Evolutionary conservation across 768 basidiomycete genomes (phyloP).

Genomic region (Suillus ampliporus): DNA sequence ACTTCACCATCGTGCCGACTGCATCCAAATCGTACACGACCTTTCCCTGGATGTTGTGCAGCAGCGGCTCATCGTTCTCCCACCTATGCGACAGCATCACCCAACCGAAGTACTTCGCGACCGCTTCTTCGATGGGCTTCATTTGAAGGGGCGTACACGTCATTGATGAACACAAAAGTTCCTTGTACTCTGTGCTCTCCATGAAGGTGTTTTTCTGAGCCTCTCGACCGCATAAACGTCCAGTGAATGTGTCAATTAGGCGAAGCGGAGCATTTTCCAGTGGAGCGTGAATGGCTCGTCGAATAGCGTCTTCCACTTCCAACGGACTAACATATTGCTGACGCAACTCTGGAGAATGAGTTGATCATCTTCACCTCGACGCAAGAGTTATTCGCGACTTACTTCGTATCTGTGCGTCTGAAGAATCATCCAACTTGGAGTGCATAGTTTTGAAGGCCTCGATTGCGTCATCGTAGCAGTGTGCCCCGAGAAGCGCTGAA

Average conservation of each 20-base stretch:
- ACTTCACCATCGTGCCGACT: conserved; percentile 17
- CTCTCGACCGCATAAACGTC: background rate
- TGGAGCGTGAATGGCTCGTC: background rate
- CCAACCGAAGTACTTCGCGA: conserved; percentile 27
- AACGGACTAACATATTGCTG: background rate
- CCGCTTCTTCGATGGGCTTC: conserved; percentile 9
- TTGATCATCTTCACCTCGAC: background rate
- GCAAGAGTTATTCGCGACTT: background rate
- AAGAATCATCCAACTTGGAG: background rate
- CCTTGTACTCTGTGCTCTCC: background rate
- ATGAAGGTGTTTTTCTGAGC: background rate
- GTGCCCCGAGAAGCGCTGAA: background rate
- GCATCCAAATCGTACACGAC: conserved; percentile 27
- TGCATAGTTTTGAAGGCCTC: background rate
- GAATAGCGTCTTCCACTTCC: background rate
- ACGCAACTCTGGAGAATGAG: background rate
- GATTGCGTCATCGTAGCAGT: background rate
- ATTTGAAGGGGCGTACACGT: background rate
- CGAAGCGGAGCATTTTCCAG: background rate
- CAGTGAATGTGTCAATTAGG: background rate
- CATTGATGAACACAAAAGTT: background rate
- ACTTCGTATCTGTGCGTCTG: background rate
- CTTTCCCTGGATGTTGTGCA: conserved; percentile 20
- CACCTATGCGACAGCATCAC: conserved; percentile 37
- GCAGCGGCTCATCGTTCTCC: conserved; percentile 22